A percentile compares a stretch with the other conserved stretches of the same genome.
Conservation (phyloP, 2,329 filamentous ascomycete species). For the Xylariales sp. region DNA sequence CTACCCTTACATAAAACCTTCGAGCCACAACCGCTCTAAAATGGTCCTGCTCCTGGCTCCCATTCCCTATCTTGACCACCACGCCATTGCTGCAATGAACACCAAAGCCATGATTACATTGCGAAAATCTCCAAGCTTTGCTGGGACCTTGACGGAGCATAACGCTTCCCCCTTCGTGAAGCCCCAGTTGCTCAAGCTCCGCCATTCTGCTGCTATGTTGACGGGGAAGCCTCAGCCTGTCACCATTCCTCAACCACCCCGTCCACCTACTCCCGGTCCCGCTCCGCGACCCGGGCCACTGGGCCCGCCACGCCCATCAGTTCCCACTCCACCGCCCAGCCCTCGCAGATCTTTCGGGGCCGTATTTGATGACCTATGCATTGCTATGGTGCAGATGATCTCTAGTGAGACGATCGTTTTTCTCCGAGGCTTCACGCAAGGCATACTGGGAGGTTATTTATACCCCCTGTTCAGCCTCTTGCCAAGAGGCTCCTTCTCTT, state of each 20-base stretch:
- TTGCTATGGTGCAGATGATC: neutral
- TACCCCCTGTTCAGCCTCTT: neutral
- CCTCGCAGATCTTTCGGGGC: conserved; percentile 11
- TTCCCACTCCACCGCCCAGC: conserved; percentile 24
- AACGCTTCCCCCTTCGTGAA: no score
- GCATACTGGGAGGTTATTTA: neutral
- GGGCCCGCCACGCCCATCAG: conserved; percentile 19
- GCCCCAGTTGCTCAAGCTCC: no score
- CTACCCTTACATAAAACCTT: no score
- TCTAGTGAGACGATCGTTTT: neutral
- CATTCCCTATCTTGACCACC: no score
- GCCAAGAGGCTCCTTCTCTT: no score
- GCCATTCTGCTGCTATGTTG: no score
- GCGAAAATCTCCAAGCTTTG: no score
- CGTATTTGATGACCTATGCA: conserved; percentile 12
- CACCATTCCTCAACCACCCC: conserved; percentile 18
- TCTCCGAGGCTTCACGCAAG: neutral
- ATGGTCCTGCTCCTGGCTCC: no score
- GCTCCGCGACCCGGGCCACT: conserved; percentile 17
- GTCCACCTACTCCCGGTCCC: conserved; percentile 22
- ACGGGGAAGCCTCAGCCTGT: conserved; percentile 5
- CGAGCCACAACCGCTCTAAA: no score
- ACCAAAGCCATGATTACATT: no score
- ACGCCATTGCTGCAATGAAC: no score
- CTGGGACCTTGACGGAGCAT: no score